Conservation (phyloP, 768 basidiomycete genomes). For the Dentipellis fragilis region DNA sequence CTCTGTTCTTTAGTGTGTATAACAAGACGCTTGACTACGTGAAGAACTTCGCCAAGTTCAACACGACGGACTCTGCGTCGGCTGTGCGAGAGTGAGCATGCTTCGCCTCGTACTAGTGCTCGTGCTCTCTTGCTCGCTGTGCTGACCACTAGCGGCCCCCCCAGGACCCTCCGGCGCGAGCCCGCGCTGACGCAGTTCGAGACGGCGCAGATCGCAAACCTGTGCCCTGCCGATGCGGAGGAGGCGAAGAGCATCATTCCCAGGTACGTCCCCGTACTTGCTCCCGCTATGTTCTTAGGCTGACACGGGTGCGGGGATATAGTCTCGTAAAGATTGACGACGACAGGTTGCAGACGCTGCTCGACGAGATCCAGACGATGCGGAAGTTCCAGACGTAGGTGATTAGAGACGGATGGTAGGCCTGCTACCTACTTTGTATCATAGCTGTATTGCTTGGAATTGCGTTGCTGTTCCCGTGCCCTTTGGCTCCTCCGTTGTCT, state of each 20-base stretch:
- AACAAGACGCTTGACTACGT: constrained; percentile 92
- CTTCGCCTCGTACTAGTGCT: background rate
- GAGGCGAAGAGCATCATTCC: constrained; percentile 90
- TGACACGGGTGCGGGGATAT: background rate
- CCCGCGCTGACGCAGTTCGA: constrained; percentile 81
- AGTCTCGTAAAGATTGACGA: constrained; percentile 87
- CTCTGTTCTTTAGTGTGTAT: constrained; percentile 51
- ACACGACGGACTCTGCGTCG: constrained; percentile 71
- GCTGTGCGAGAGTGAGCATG: constrained; percentile 49
- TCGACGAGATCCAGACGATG: constrained; percentile 86
- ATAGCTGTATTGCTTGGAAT: background rate
- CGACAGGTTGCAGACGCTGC: constrained; percentile 67
- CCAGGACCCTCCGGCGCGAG: constrained; percentile 70
- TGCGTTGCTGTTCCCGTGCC: too few species aligned
- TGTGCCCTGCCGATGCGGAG: constrained; percentile 80
- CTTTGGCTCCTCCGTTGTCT: too few species aligned
- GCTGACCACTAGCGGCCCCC: constrained; percentile 1
- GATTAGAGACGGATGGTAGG: background rate
- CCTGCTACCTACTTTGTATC: background rate
- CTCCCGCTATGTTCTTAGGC: background rate
- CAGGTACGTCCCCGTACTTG: constrained; percentile 37
- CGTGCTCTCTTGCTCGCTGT: background rate
- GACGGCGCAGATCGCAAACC: constrained; percentile 85
- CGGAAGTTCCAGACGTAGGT: constrained; percentile 72
- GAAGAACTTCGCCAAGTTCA: constrained; percentile 85